Evolutionary conservation across 2,329 filamentous ascomycete genomes (phyloP).

Genomic region (Pseudocercospora crystallina): DNA sequence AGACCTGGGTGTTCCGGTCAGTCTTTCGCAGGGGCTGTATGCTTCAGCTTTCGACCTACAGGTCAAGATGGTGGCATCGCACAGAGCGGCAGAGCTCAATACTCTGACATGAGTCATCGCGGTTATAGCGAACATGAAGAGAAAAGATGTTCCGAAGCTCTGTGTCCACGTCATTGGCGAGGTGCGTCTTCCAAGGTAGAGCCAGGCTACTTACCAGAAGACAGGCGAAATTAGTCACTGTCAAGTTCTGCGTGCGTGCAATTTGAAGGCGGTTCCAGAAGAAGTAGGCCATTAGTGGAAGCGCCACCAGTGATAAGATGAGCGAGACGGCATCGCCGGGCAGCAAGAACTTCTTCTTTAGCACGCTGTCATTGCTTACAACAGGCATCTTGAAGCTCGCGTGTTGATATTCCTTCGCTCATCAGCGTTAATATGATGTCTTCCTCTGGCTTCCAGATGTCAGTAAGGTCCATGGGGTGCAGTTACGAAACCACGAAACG

Average conservation of each 20-base stretch:
- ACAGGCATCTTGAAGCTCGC: neutral
- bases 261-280: slow-evolving; percentile 8
- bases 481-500: no score
- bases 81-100: neutral
- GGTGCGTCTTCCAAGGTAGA: no score
- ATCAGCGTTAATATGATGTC: no score
- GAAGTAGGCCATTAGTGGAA: slow-evolving; percentile 15
- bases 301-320: slow-evolving; percentile 11
- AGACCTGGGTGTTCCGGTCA: neutral
- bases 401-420: no score
- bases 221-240: slow-evolving; percentile 2
- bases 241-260: neutral
- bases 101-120: slow-evolving; percentile 4
- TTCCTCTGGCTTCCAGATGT: no score
- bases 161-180: neutral
- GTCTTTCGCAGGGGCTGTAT: no score
- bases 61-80: slow-evolving; percentile 5
- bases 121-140: slow-evolving; percentile 6
- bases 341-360: slow-evolving; percentile 12
- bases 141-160: slow-evolving; percentile 7
- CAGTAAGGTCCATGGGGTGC: no score
- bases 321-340: slow-evolving; percentile 13
- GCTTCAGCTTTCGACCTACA: neutral
- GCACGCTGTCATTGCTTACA: slow-evolving; percentile 11
- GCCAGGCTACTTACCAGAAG: neutral